These are phyloP conservation scores for Syzygium malaccense DNA, from an alignment of 441 rosid genomes.

Conservation along the genomic window DNA sequence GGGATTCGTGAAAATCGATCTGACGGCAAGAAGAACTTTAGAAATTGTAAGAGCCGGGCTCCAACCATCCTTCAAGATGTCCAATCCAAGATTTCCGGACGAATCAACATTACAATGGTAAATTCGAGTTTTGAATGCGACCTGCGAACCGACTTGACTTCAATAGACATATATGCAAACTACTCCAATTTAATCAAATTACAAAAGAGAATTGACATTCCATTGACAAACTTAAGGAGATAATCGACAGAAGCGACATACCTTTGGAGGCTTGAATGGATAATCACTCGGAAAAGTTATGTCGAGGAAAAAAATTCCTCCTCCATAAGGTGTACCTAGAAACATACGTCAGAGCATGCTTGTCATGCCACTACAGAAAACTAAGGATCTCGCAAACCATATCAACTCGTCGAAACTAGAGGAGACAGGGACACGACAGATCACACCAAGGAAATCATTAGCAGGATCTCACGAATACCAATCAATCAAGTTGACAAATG, in stretches of 20 bases:
- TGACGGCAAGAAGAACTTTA: constrained; percentile 67
- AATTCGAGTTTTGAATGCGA: constrained; percentile 74
- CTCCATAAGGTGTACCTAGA: constrained; percentile 78
- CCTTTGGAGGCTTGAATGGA: constrained; percentile 95
- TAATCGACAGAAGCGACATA: background rate
- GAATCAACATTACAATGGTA: constrained; percentile 88
- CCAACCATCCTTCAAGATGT: constrained; percentile 77
- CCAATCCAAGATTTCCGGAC: constrained; percentile 58
- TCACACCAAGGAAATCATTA: background rate
- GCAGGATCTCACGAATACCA: background rate
- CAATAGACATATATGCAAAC: background rate
- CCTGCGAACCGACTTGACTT: constrained; percentile 32
- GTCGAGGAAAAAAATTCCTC: constrained; percentile 80
- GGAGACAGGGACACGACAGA: background rate
- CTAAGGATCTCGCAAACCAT: background rate
- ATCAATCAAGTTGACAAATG: background rate
- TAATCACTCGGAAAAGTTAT: constrained; percentile 69
- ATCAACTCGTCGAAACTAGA: background rate
- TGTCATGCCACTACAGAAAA: background rate
- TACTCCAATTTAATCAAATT: background rate
- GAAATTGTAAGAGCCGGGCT: constrained; percentile 85
- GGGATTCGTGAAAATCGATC: constrained; percentile 73
- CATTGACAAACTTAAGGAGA: background rate
- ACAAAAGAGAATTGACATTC: background rate
- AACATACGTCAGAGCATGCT: constrained; percentile 3